These are phyloP conservation scores for Coemansia sp. DNA, from an alignment of 192 early-diverging fungal species.

Conservation along the genomic window DNA sequence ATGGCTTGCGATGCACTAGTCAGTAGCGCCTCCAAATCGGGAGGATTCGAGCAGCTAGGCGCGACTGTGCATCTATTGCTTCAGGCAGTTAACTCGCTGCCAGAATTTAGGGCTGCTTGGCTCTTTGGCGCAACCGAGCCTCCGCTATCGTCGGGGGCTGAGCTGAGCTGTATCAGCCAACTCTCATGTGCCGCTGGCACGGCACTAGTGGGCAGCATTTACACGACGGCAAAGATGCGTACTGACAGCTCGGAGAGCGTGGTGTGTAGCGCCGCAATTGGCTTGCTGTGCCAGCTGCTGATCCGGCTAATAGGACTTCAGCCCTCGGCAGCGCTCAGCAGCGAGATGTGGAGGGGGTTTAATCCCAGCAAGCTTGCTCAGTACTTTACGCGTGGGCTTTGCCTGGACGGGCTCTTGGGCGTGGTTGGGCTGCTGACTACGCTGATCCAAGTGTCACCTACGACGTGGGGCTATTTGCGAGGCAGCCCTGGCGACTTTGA, in stretches of 20 bases:
- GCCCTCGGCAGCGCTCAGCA: constrained; percentile 13
- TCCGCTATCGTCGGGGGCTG: background rate
- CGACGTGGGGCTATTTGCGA: constrained; percentile 21
- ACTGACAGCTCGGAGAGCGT: background rate
- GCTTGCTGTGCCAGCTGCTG: constrained; percentile 20
- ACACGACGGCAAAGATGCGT: constrained; percentile 3
- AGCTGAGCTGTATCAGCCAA: background rate
- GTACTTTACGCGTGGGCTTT: constrained; percentile 9
- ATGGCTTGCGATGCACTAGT: constrained; percentile 16
- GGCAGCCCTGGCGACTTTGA: constrained; percentile 18
- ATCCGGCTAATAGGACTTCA: constrained; percentile 20
- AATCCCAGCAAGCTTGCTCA: constrained; percentile 11
- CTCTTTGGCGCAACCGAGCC: constrained; percentile 10
- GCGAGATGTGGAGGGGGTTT: constrained; percentile 18
- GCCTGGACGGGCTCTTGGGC: constrained; percentile 21
- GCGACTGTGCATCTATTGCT: constrained; percentile 30
- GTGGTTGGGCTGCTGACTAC: constrained; percentile 29
- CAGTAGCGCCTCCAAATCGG: background rate
- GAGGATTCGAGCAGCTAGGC: constrained; percentile 16
- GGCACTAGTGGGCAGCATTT: constrained; percentile 8
- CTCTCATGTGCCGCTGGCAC: constrained; percentile 2
- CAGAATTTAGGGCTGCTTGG: constrained; percentile 25
- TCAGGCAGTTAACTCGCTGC: constrained; percentile 11
- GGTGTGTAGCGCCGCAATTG: constrained; percentile 17
- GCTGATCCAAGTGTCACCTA: constrained; percentile 24